These are phyloP conservation scores for Litchi chinensis DNA, from an alignment of 345 rosid species.

Conservation along the genomic window DNA sequence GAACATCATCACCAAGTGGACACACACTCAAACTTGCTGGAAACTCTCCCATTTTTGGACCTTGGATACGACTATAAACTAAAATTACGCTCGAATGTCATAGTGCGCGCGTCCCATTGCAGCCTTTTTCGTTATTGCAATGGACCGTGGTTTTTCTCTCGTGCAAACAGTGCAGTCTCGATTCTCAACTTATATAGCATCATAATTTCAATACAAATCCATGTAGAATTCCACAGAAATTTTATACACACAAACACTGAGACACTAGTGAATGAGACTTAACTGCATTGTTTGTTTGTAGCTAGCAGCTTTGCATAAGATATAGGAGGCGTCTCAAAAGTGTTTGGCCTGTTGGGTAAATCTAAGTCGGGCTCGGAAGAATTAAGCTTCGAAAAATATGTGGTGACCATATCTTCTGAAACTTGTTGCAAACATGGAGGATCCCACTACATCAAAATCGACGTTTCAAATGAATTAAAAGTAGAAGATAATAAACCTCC, in stretches of 20 bases:
- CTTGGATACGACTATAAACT: too few relatives aligned
- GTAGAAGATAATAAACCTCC: not conserved
- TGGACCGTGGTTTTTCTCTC: not conserved
- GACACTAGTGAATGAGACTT: not conserved
- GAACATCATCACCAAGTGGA: not conserved
- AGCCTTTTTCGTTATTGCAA: not conserved
- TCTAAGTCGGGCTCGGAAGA: not conserved
- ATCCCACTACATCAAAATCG: slow-evolving; percentile 19
- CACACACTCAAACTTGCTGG: not conserved
- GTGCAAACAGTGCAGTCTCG: not conserved
- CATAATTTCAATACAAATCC: not conserved
- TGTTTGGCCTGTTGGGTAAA: not conserved
- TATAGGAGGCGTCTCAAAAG: not conserved
- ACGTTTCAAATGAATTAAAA: not conserved
- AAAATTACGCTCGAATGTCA: too few relatives aligned
- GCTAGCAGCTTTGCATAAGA: not conserved
- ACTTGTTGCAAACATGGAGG: slow-evolving; percentile 28
- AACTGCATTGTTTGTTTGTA: not conserved
- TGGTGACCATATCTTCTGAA: slow-evolving; percentile 21
- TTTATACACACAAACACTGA: too few relatives aligned
- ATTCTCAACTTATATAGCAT: not conserved
- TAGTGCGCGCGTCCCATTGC: not conserved
- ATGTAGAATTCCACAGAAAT: not conserved
- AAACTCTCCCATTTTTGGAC: not conserved
- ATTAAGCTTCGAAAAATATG: slow-evolving; percentile 18